A percentile compares a stretch with the other conserved stretches of the same genome.
Evolutionary conservation across 1,139 yeast species (phyloP).

Genomic region (Meyerozyma sp.): DNA sequence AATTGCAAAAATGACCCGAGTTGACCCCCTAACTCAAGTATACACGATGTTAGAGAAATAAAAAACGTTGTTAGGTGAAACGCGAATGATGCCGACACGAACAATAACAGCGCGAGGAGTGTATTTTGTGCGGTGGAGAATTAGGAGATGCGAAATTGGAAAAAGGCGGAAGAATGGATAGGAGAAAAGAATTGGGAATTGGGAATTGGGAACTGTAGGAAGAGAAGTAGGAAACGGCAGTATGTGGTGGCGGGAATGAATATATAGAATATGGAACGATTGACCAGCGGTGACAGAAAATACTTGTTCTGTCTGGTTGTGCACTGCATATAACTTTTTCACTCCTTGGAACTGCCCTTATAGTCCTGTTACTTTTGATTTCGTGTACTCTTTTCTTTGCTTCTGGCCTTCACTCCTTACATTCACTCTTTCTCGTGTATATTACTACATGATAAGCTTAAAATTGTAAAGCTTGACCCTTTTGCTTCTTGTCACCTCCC

Average conservation of each 20-base stretch:
- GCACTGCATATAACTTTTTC: no score
- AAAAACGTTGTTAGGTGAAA: background rate
- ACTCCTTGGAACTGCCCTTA: no score
- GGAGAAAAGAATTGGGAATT: no score
- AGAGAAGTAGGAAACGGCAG: background rate
- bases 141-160: background rate
- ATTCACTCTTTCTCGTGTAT: slow-evolving; percentile 1
- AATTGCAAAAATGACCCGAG: background rate
- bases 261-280: background rate
- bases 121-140: background rate
- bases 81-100: slow-evolving; percentile 2
- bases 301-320: no score
- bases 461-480: slow-evolving; percentile 98
- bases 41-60: background rate
- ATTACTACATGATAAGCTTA: slow-evolving; percentile 27
- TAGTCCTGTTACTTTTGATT: no score
- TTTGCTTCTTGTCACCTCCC: slow-evolving; percentile 99
- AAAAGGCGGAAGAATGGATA: no score
- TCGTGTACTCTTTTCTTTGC: no score
- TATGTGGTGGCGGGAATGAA: background rate
- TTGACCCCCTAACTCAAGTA: background rate
- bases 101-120: slow-evolving; percentile 1
- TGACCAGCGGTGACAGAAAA: no score
- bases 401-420: background rate
- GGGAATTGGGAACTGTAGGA: background rate